Percentiles rank a stretch among this genome's conserved stretches.
These are phyloP conservation scores for Graphilbum sp. DNA, from an alignment of 2,329 filamentous ascomycete species.

Conservation along the genomic window DNA sequence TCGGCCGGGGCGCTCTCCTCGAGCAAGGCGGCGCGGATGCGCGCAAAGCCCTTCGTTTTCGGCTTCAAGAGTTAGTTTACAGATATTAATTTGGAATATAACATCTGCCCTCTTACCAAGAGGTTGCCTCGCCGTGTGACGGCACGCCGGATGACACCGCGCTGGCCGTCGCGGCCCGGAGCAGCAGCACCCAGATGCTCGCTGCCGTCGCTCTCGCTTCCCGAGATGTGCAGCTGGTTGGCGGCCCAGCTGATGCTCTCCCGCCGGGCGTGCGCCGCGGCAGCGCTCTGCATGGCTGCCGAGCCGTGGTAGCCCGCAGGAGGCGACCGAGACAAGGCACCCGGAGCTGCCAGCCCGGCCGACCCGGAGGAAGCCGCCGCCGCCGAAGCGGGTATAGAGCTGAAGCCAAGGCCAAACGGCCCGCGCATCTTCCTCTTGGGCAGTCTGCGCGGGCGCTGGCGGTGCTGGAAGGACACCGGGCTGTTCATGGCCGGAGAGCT, in stretches of 20 bases:
- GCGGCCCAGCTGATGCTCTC: constrained; percentile 87
- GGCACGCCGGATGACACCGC: constrained; percentile 63
- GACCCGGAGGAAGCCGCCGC: neutral
- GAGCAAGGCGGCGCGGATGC: constrained; percentile 74
- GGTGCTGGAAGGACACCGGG: constrained; percentile 68
- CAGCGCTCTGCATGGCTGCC: too few species aligned
- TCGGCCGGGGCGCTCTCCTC: constrained; percentile 84
- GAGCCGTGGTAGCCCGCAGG: too few species aligned
- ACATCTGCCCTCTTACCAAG: constrained; percentile 50
- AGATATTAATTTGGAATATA: too few species aligned
- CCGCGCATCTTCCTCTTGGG: constrained; percentile 34
- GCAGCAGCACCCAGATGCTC: too few species aligned
- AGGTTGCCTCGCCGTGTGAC: constrained; percentile 83
- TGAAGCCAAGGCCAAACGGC: constrained; percentile 33
- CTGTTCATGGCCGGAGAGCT: constrained; percentile 54
- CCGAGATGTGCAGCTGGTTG: constrained; percentile 68
- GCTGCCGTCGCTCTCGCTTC: constrained; percentile 67
- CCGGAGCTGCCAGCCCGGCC: neutral
- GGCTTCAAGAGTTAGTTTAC: too few species aligned
- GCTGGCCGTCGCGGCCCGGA: constrained; percentile 37
- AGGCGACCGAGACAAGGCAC: constrained; percentile 52
- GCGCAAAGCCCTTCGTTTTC: constrained; percentile 89
- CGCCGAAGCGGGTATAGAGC: constrained; percentile 18
- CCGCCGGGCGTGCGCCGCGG: constrained; percentile 43
- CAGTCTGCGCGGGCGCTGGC: constrained; percentile 56